Conservation (phyloP, 352 stramenopile genomes). For the Phytophthora sansomeana region DNA sequence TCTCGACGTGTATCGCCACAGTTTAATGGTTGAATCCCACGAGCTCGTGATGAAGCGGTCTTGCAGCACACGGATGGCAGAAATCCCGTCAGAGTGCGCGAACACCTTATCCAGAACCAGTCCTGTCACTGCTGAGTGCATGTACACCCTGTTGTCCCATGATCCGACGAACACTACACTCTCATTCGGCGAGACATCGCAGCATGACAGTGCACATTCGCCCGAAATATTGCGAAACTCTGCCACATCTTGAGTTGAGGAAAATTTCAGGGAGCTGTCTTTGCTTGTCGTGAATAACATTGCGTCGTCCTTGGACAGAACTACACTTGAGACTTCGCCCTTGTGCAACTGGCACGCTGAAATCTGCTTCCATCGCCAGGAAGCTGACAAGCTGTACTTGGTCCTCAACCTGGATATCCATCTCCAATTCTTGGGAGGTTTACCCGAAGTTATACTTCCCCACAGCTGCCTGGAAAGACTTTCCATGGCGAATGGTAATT, state of each 20-base stretch:
- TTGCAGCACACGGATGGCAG: constrained; percentile 65
- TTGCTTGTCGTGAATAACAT: constrained; percentile 77
- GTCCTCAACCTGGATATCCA: constrained; percentile 55
- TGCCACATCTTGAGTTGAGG: constrained; percentile 34
- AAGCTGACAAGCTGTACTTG: constrained; percentile 34
- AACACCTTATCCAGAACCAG: constrained; percentile 67
- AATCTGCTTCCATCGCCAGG: constrained; percentile 65
- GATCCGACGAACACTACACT: constrained; percentile 67
- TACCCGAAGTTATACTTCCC: constrained; percentile 39
- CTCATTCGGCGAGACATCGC: constrained; percentile 75
- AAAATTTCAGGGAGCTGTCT: constrained; percentile 73
- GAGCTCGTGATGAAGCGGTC: constrained; percentile 77
- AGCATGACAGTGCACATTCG: constrained; percentile 65
- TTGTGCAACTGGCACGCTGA: constrained; percentile 51
- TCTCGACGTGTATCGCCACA: constrained; percentile 73
- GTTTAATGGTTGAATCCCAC: constrained; percentile 80
- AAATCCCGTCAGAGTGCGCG: constrained; percentile 76
- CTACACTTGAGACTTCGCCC: constrained; percentile 66
- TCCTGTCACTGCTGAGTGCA: constrained; percentile 69
- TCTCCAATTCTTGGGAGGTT: constrained; percentile 59
- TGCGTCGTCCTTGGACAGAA: constrained; percentile 60
- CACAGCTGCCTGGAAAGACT: constrained; percentile 49
- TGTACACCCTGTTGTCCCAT: constrained; percentile 82
- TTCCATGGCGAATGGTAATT: constrained; percentile 43
- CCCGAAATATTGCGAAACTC: constrained; percentile 43